These are phyloP conservation scores for Mikania micrantha DNA, from an alignment of 129 eudicot genomes.

Conservation along the genomic window DNA sequence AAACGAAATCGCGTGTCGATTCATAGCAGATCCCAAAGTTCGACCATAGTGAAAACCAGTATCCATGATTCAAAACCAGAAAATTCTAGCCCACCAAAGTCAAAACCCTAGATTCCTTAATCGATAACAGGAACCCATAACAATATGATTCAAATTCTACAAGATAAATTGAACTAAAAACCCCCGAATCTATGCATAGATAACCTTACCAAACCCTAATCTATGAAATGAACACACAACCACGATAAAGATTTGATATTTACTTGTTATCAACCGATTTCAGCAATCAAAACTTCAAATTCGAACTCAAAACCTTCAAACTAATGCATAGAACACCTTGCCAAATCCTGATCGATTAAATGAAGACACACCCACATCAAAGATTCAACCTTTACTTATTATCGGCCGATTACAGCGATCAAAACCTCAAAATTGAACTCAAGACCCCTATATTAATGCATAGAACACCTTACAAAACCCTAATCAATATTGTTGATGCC, in stretches of 20 bases:
- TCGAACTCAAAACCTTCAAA: no score
- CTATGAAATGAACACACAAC: background rate
- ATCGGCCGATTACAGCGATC: no score
- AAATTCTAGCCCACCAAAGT: background rate
- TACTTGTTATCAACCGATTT: constrained; percentile 6
- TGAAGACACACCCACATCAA: no score
- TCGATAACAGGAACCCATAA: constrained; percentile 8
- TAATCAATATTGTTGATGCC: no score
- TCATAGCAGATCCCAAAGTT: constrained; percentile 22
- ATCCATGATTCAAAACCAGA: constrained; percentile 16
- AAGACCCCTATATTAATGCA: no score
- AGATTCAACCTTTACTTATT: no score
- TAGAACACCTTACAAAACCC: no score
- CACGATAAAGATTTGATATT: background rate
- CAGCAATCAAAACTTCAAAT: background rate
- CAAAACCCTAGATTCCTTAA: constrained; percentile 20
- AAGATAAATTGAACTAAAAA: background rate
- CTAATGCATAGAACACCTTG: no score
- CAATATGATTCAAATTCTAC: background rate
- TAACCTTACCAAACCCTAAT: constrained; percentile 17
- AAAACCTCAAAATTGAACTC: no score
- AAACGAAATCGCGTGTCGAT: constrained; percentile 45
- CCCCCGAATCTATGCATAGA: constrained; percentile 1
- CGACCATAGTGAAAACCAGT: constrained; percentile 39
- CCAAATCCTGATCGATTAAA: no score